Conservation (phyloP, 106 monocot species). For the Xerophyta viscosa region DNA sequence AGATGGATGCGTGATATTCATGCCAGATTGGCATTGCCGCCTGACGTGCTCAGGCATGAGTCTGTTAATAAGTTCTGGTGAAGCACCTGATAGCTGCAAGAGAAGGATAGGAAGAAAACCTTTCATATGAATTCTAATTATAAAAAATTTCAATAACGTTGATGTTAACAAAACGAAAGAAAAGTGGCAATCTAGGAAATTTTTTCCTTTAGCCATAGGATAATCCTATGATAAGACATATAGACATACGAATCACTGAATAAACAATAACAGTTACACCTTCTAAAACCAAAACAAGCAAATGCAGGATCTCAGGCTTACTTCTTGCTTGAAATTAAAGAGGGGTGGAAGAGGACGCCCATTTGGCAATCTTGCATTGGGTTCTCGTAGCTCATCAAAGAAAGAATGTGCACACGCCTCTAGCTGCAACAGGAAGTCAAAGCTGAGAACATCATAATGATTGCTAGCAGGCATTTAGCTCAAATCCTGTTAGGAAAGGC, state of each 20-base stretch:
- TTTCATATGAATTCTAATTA: no score
- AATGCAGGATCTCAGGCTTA: no score
- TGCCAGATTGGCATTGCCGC: conserved; percentile 47
- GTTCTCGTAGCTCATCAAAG: conserved; percentile 55
- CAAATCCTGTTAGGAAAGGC: no score
- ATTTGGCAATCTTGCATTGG: conserved; percentile 51
- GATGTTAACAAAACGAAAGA: no score
- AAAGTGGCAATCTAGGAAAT: no score
- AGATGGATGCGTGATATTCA: conserved; percentile 21
- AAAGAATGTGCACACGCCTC: conserved; percentile 66
- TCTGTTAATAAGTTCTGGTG: conserved; percentile 58
- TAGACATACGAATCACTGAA: no score
- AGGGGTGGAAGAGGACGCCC: conserved; percentile 58
- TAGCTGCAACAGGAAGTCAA: conserved; percentile 24
- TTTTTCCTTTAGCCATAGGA: no score
- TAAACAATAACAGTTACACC: no score
- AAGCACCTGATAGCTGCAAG: conserved; percentile 45
- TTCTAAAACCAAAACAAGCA: no score
- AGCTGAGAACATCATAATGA: not conserved
- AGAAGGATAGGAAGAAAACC: conserved; percentile 3
- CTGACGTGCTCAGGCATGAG: conserved; percentile 59
- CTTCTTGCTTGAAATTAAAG: conserved; percentile 56
- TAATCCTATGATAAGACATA: no score
- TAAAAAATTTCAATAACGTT: no score
- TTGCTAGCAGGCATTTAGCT: no score